phyloP scores from a whole-genome alignment of 257 asterid genomes.

The Verbena officinalis region DNA sequence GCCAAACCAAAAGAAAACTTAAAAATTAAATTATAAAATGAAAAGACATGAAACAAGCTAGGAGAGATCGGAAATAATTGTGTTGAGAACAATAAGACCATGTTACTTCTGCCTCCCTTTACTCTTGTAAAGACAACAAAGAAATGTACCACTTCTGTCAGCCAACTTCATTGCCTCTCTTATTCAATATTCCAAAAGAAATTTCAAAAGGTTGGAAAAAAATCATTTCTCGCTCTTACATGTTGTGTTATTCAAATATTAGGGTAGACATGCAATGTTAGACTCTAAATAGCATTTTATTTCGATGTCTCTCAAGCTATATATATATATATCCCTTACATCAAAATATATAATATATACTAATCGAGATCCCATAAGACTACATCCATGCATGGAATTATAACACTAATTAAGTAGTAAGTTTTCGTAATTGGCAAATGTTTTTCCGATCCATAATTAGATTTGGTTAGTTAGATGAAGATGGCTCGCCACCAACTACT shows the following conservation, averaged over 20 bases:
- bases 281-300: conserved; percentile 1
- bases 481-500: conserved; percentile 27
- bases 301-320: conserved; percentile 25
- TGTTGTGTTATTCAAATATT: background rate
- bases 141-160: conserved; percentile 27
- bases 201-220: conserved; percentile 1
- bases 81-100: conserved; percentile 45
- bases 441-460: background rate
- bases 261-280: conserved; percentile 27
- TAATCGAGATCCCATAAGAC: background rate
- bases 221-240: conserved; percentile 4
- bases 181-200: conserved; percentile 25
- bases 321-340: conserved; percentile 10
- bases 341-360: background rate
- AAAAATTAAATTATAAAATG: too few species aligned
- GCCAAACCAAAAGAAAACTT: conserved; percentile 7
- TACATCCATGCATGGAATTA: background rate
- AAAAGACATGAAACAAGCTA: background rate
- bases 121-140: conserved; percentile 41
- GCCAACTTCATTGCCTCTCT: conserved; percentile 35
- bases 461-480: conserved; percentile 9
- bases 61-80: conserved; percentile 33
- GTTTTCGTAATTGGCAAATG: background rate
- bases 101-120: conserved; percentile 65
- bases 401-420: background rate